Evolutionary conservation across 257 asterid species (phyloP), one percentile per base, ranked within the genome.

Genomic region (Coffea canephora): DNA sequence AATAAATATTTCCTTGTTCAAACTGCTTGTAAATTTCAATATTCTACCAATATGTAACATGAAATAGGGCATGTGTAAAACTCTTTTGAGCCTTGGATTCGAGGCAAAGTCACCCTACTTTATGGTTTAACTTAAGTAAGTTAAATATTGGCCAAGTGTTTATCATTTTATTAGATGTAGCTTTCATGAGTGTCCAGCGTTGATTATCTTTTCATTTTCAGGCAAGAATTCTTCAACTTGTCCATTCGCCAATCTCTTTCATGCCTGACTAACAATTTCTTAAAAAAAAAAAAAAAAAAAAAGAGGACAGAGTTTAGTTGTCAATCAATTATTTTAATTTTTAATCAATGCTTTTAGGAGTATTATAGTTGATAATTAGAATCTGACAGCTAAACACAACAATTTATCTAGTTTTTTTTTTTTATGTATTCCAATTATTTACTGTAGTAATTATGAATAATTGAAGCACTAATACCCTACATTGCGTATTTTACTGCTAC

Each of bases 381-480:
- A 19, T 43, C 11, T 31, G 74, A 77, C 75, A 77, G 69, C 81
- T 77, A 77, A 68, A 68, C 14, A 14, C 18, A 50, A 41, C 39
- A 66, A 19, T 36, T 52, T 31, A 48, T 18, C 41, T 41, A 77
- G 7, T 13, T 27, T 19, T 39, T 39, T 4, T 10, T 18, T 31
- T 21, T 7, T 7, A 25, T 25, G 27, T 65, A 25, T 3, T 16
- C 41, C 41, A 52, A n/a, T n/a, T n/a, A 57, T 34, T 55, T 23
- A 39, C 4, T 10, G 41, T 10, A 46, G 2, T n/a, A 36, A 34
- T 46, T 59, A 50, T 57, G 10, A 7, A 74, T 36, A 34, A 74
- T 74, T 54, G 69, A 62, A 74, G 39, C 54, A 74, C 57, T 39
- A 55, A 71, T 14, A 41, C 11, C 46, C 3, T 10, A 13, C n/a